phyloP scores from a whole-genome alignment of 768 basidiomycete genomes.

The Lentinula guzmanii region DNA sequence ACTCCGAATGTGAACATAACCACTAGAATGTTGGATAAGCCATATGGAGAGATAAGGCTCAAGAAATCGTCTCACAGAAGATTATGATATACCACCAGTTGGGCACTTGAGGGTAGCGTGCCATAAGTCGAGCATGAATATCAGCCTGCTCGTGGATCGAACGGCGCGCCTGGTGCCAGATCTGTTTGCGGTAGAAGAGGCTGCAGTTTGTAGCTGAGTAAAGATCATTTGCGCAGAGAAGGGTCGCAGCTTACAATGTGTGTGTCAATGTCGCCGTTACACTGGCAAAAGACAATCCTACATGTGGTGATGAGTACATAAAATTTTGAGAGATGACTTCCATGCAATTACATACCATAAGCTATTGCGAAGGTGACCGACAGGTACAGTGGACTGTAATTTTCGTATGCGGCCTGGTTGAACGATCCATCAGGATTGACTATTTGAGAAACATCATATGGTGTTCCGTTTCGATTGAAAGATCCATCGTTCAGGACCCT shows the following conservation, averaged over 20 bases:
- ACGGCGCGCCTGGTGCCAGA: conserved; percentile 64
- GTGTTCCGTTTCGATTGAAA: conserved; percentile 54
- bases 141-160: conserved; percentile 77
- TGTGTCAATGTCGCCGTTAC: conserved; percentile 74
- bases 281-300: conserved; percentile 66
- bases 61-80: conserved; percentile 41
- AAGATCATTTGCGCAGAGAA: background rate
- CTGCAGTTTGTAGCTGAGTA: conserved; percentile 8
- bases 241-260: conserved; percentile 25
- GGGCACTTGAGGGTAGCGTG: conserved; percentile 68
- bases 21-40: conserved; percentile 23
- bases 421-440: conserved; percentile 48
- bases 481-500: conserved; percentile 25
- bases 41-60: conserved; percentile 9
- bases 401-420: conserved; percentile 46
- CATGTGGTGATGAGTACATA: conserved; percentile 44
- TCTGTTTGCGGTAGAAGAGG: conserved; percentile 75
- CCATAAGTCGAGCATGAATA: conserved; percentile 81
- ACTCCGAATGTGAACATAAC: conserved; percentile 65
- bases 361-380: conserved; percentile 70
- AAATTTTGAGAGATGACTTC: conserved; percentile 71
- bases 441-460: conserved; percentile 56
- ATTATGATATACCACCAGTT: conserved; percentile 81
- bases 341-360: conserved; percentile 79
- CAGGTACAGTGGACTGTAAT: conserved; percentile 59